phyloP scores from a whole-genome alignment of 768 basidiomycete genomes.

The Jaapia argillacea region DNA sequence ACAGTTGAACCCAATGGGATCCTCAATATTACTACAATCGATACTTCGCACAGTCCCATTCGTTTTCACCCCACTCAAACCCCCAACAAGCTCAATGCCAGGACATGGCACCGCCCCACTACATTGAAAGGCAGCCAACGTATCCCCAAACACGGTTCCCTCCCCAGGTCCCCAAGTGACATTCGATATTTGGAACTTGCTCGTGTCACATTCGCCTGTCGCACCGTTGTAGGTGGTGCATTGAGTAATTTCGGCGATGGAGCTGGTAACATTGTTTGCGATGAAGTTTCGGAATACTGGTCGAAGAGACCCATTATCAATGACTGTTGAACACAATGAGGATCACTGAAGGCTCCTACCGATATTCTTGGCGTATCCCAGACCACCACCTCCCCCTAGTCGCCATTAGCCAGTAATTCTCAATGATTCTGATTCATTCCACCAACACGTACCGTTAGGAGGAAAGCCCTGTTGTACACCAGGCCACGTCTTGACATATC shows the following conservation, averaged over 20 bases:
- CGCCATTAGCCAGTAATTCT: not conserved
- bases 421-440: not conserved
- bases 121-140: slow-evolving; percentile 20
- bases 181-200: slow-evolving; percentile 23
- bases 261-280: slow-evolving; percentile 12
- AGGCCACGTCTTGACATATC: slow-evolving; percentile 28
- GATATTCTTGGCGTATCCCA: slow-evolving; percentile 21
- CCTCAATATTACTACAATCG: not conserved
- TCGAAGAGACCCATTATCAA: not conserved
- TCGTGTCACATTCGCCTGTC: slow-evolving; percentile 23
- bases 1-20: not conserved
- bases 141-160: slow-evolving; percentile 14
- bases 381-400: slow-evolving; percentile 23
- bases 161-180: slow-evolving; percentile 20
- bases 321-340: too few relatives aligned
- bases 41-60: not conserved
- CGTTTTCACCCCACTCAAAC: not conserved
- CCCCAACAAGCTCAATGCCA: slow-evolving; percentile 13
- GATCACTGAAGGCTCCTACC: slow-evolving; percentile 11
- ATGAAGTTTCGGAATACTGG: slow-evolving; percentile 19
- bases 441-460: slow-evolving; percentile 18
- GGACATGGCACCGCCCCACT: slow-evolving; percentile 23
- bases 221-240: slow-evolving; percentile 24
- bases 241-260: slow-evolving; percentile 16
- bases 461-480: slow-evolving; percentile 21